Percentiles rank a stretch among this genome's conserved stretches.
Evolutionary conservation across 169 alveolate species (phyloP).

Genomic region (Plasmodium gaboni): DNA sequence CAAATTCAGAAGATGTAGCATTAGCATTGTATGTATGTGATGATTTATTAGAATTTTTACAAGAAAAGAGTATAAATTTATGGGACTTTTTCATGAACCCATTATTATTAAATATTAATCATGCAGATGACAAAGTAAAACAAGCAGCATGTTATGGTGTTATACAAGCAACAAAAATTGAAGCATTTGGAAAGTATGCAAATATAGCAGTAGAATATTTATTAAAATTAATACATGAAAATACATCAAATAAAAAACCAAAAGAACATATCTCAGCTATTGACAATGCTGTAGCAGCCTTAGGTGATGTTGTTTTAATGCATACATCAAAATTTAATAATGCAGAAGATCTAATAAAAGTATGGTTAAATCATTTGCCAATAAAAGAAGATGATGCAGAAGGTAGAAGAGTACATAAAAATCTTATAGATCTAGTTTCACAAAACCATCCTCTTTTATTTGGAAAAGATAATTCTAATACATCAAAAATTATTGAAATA

Average conservation of each 20-base stretch:
- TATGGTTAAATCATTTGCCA: slow-evolving; percentile 86
- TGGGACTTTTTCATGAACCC: slow-evolving; percentile 85
- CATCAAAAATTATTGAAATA: slow-evolving; percentile 84
- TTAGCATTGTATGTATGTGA: slow-evolving; percentile 89
- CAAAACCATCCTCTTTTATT: slow-evolving; percentile 85
- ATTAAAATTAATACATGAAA: slow-evolving; percentile 49
- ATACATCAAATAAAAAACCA: slow-evolving; percentile 63
- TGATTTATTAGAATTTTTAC: slow-evolving; percentile 86
- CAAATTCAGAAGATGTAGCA: slow-evolving; percentile 84
- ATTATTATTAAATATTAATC: slow-evolving; percentile 79
- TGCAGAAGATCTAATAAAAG: slow-evolving; percentile 79
- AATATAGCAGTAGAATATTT: slow-evolving; percentile 80
- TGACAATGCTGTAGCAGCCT: slow-evolving; percentile 91
- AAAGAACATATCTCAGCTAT: slow-evolving; percentile 86
- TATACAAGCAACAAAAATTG: slow-evolving; percentile 82
- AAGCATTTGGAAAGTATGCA: slow-evolving; percentile 82
- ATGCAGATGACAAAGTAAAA: slow-evolving; percentile 83
- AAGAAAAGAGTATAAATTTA: slow-evolving; percentile 78
- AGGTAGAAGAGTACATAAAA: slow-evolving; percentile 88
- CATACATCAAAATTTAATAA: slow-evolving; percentile 82
- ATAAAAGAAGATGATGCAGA: slow-evolving; percentile 89
- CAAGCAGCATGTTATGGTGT: slow-evolving; percentile 90
- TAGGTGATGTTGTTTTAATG: slow-evolving; percentile 86
- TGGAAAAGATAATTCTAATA: slow-evolving; percentile 87
- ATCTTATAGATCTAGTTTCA: slow-evolving; percentile 83